These are phyloP conservation scores for Calonectria pteridis DNA, from an alignment of 2,329 filamentous ascomycete genomes.

Conservation along the genomic window DNA sequence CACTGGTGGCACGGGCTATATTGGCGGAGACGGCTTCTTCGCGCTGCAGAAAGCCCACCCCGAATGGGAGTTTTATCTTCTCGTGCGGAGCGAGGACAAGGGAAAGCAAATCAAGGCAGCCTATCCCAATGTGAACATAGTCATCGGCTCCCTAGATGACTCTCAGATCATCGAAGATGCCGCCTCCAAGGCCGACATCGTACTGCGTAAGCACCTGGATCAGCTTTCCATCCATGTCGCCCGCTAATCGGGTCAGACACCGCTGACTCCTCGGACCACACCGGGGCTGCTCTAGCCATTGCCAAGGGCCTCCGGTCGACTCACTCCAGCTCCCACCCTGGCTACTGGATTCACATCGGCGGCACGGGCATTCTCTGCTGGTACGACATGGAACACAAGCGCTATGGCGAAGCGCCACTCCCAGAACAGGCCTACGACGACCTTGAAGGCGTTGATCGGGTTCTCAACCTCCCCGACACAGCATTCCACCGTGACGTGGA, in stretches of 20 bases:
- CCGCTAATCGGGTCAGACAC: conserved; percentile 42
- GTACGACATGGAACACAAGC: conserved; percentile 57
- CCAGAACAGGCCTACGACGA: conserved; percentile 66
- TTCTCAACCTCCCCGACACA: conserved; percentile 63
- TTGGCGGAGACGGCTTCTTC: conserved; percentile 14
- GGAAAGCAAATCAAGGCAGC: conserved; percentile 47
- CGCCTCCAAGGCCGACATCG: conserved; percentile 50
- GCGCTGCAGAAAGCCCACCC: conserved; percentile 47
- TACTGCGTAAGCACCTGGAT: conserved; percentile 46
- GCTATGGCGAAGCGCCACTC: conserved; percentile 55
- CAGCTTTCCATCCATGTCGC: background rate
- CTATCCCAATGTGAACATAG: conserved; percentile 43
- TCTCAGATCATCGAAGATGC: conserved; percentile 45
- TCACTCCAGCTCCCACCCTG: conserved; percentile 58
- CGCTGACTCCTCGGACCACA: conserved; percentile 62
- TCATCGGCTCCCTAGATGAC: conserved; percentile 51
- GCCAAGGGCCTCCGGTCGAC: conserved; percentile 56
- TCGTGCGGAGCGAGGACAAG: conserved; percentile 56
- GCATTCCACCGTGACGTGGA: conserved; percentile 75
- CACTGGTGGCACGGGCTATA: conserved; percentile 14
- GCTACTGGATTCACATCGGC: conserved; percentile 65
- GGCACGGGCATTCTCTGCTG: conserved; percentile 68
- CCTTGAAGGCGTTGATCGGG: conserved; percentile 60
- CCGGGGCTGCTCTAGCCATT: conserved; percentile 59
- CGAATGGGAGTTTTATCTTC: conserved; percentile 54